phyloP scores from a whole-genome alignment of 148 eudicot species.

The Chenopodium quinoa region DNA sequence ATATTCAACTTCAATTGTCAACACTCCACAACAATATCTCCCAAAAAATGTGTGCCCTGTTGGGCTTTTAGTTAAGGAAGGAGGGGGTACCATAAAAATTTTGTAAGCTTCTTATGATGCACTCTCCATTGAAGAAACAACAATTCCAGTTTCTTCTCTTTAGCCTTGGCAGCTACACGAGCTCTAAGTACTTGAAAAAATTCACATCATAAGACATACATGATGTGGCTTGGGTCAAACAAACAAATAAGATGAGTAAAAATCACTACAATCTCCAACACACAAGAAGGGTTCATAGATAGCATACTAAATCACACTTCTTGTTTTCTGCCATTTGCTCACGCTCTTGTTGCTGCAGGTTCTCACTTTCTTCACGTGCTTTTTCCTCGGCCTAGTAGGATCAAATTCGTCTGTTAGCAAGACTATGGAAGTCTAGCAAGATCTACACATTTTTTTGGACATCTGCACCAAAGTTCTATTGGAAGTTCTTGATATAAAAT shows the following conservation, averaged over 20 bases:
- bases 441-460: not conserved
- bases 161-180: slow-evolving; percentile 95
- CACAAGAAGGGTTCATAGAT: not conserved
- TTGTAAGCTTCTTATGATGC: slow-evolving; percentile 93
- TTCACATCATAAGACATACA: slow-evolving; percentile 13
- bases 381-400: slow-evolving; percentile 74
- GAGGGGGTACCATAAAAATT: slow-evolving; percentile 65
- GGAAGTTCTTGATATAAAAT: too few relatives aligned
- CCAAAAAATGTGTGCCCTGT: too few relatives aligned
- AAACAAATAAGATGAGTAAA: not conserved
- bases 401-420: not conserved
- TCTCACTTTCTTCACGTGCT: slow-evolving; percentile 95
- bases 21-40: too few relatives aligned
- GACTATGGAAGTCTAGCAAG: slow-evolving; percentile 6
- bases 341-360: slow-evolving; percentile 88
- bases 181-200: slow-evolving; percentile 64
- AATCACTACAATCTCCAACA: not conserved
- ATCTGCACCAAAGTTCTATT: not conserved
- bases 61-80: too few relatives aligned
- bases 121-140: slow-evolving; percentile 94
- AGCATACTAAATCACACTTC: slow-evolving; percentile 80
- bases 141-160: slow-evolving; percentile 90
- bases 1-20: too few relatives aligned
- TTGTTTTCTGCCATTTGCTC: slow-evolving; percentile 86
- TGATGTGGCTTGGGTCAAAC: not conserved